phyloP scores from a whole-genome alignment of 345 rosid genomes.

The Eucalyptus sp. region DNA sequence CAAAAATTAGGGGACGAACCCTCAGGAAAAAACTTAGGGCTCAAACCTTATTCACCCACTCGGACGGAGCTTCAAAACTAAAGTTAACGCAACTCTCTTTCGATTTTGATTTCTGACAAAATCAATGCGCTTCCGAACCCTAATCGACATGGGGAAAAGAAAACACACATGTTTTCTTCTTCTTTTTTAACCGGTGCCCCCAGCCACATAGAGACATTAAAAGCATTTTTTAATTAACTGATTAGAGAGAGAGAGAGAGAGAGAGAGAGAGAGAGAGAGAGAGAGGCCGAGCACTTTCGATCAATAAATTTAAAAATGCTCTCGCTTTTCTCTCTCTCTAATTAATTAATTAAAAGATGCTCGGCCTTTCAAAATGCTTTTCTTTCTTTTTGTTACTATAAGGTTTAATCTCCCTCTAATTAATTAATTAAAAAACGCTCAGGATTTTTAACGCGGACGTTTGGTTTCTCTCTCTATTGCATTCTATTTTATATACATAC shows the following conservation, averaged over 20 bases:
- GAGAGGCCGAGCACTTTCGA: neutral
- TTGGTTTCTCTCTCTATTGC: neutral
- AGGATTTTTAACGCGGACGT: too few species aligned
- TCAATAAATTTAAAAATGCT: neutral
- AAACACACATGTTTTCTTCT: fast-evolving
- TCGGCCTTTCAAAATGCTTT: neutral
- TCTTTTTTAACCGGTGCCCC: neutral
- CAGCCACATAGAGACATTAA: neutral
- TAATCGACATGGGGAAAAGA: neutral
- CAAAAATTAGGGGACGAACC: neutral
- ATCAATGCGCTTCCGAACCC: neutral
- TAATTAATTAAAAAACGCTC: neutral
- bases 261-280: neutral
- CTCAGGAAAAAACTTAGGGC: neutral
- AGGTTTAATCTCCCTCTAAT: neutral
- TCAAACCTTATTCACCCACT: neutral
- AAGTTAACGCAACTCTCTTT: neutral
- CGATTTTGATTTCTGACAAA: neutral
- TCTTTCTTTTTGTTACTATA: neutral
- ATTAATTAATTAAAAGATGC: neutral
- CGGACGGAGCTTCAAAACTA: neutral
- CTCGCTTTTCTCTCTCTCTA: neutral
- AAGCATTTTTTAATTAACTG: neutral
- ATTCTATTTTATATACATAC: too few species aligned
- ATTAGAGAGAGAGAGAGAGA: neutral